These are phyloP conservation scores for Blastobotrys attinorum DNA, from an alignment of 805 yeast genomes.

Conservation along the genomic window DNA sequence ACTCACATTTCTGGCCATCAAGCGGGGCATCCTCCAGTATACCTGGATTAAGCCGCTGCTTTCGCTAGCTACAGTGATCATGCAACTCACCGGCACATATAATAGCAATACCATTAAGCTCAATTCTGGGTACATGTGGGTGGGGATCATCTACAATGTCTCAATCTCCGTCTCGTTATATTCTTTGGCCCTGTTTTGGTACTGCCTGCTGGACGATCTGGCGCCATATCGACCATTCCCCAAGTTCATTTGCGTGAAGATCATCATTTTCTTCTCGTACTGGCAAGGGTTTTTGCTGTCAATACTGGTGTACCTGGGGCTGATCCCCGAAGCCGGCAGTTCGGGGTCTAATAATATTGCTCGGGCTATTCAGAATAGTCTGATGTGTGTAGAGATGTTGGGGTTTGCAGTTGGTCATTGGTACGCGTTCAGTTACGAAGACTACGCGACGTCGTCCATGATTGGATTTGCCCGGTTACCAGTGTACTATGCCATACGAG, in stretches of 20 bases:
- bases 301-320: slow-evolving; percentile 30
- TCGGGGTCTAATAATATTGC: slow-evolving; percentile 37
- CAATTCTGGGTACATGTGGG: slow-evolving; percentile 50
- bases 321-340: slow-evolving; percentile 27
- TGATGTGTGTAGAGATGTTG: slow-evolving; percentile 75
- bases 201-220: slow-evolving; percentile 71
- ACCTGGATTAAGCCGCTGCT: slow-evolving; percentile 90
- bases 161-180: slow-evolving; percentile 79
- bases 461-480: slow-evolving; percentile 66
- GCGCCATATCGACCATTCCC: slow-evolving; percentile 81
- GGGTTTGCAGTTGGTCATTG: slow-evolving; percentile 87
- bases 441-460: slow-evolving; percentile 51
- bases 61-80: slow-evolving; percentile 45
- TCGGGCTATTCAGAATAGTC: slow-evolving; percentile 62
- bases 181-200: slow-evolving; percentile 87
- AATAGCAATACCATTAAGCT: slow-evolving; percentile 42
- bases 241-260: slow-evolving; percentile 85
- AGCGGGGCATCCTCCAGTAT: slow-evolving; percentile 83
- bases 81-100: slow-evolving; percentile 38
- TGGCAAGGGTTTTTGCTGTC: slow-evolving; percentile 79
- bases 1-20: slow-evolving; percentile 60
- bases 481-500: slow-evolving; percentile 58
- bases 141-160: slow-evolving; percentile 63
- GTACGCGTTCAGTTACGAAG: slow-evolving; percentile 71
- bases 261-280: slow-evolving; percentile 93